Evolutionary conservation across 257 asterid species (phyloP), one percentile per base, ranked within the genome.

Genomic region (Linderniella brevidens): DNA sequence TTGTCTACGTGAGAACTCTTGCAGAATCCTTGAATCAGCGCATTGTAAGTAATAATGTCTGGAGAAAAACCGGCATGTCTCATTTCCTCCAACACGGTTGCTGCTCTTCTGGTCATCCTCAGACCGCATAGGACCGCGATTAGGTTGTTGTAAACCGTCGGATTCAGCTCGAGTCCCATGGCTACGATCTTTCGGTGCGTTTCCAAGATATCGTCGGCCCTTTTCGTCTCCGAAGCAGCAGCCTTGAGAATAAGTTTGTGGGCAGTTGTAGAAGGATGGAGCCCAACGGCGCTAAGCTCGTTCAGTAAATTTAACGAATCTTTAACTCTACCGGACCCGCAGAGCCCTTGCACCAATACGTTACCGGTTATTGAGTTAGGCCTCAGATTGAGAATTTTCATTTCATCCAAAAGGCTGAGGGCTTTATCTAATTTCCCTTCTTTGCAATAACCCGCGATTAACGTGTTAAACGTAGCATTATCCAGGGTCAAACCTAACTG

Each of bases 41-140:
- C 76, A 57, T 88, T 88, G 72, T 76, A 84, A 12, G 86, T 71
- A 61, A 62, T 46, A 42, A 65, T 77, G 64, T 84, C 93, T 43
- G 95, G 76, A 41, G 43, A 61, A 67, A 80, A 68, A 15, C 98
- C 98, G 18, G 50, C 59, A 54, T 52, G 62, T 56, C 63, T 74
- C 98, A 88, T 84, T 53, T 70, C 82, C 51, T 62, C 52, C 35
- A 84, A 56, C 13, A 78, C 78, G 29, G 56, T 58, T 59, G 55
- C 67, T 64, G 94, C 98, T 68, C 68, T 80, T 50, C 73, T 68
- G 47, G 95, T 80, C 95, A 88, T 76, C 58, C 77, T 92, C 48
- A 74, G 69, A 56, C 74, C 73, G 58, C 95, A 88, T 54, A 88
- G 69, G 50, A 65, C 67, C 50, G 52, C 50, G 48, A 88, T 74